phyloP scores from a whole-genome alignment of 495 filamentous ascomycete genomes.

The Hypoxylon lienhwacheense region DNA sequence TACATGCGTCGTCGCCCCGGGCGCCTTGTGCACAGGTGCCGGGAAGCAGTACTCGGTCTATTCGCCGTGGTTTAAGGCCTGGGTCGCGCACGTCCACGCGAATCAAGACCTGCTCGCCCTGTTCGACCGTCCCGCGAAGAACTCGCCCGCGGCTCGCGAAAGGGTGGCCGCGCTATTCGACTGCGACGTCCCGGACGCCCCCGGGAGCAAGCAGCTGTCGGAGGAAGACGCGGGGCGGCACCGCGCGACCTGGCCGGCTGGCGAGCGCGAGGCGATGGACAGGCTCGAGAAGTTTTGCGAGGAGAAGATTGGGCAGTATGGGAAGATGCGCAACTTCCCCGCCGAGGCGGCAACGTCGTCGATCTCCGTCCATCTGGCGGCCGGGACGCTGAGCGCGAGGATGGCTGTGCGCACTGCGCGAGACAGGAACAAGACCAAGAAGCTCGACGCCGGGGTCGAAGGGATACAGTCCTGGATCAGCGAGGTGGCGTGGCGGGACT shows the following conservation, averaged over 20 bases:
- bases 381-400: slow-evolving; percentile 75
- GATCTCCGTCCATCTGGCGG: slow-evolving; percentile 77
- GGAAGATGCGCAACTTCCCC: slow-evolving; percentile 62
- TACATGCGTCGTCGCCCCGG: slow-evolving; percentile 79
- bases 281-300: slow-evolving; percentile 72
- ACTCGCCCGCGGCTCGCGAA: slow-evolving; percentile 58
- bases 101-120: slow-evolving; percentile 66
- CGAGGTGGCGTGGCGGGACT: slow-evolving; percentile 90
- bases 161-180: slow-evolving; percentile 64
- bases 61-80: slow-evolving; percentile 76
- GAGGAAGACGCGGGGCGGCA: slow-evolving; percentile 61
- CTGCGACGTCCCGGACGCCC: slow-evolving; percentile 61
- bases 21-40: slow-evolving; percentile 59
- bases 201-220: slow-evolving; percentile 64
- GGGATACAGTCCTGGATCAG: slow-evolving; percentile 80
- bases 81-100: slow-evolving; percentile 69
- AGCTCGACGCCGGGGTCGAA: slow-evolving; percentile 66
- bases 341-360: slow-evolving; percentile 64
- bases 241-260: slow-evolving; percentile 69
- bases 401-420: slow-evolving; percentile 70
- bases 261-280: slow-evolving; percentile 71
- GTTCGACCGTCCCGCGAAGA: slow-evolving; percentile 61
- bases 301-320: slow-evolving; percentile 64
- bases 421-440: slow-evolving; percentile 66
- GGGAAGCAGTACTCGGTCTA: slow-evolving; percentile 86